phyloP scores from a whole-genome alignment of 2,329 filamentous ascomycete species.

The Stemphylium lycopersici region DNA sequence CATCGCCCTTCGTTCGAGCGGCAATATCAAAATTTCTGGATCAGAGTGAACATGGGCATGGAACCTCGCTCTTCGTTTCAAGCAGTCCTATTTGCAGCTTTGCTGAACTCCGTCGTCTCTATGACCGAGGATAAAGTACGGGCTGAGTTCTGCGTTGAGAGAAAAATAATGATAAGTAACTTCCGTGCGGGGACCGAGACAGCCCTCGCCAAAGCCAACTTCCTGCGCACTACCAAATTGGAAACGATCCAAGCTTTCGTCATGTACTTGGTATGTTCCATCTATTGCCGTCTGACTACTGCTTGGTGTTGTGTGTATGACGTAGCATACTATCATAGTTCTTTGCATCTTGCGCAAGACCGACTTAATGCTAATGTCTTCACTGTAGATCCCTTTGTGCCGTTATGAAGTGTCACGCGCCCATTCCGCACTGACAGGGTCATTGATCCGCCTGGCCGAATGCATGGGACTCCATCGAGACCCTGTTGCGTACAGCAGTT shows the following conservation, averaged over 20 bases:
- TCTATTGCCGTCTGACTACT: neutral
- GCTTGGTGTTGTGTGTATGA: neutral
- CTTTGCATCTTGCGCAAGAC: neutral
- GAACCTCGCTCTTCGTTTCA: constrained; percentile 70
- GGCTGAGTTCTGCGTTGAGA: constrained; percentile 62
- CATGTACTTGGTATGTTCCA: constrained; percentile 71
- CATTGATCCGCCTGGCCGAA: constrained; percentile 75
- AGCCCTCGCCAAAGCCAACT: constrained; percentile 71
- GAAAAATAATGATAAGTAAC: constrained; percentile 64
- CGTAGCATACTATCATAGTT: too few species aligned
- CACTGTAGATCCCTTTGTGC: constrained; percentile 69
- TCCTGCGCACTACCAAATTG: constrained; percentile 72
- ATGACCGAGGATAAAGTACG: constrained; percentile 62
- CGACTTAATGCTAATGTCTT: constrained; percentile 1
- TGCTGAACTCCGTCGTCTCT: constrained; percentile 73
- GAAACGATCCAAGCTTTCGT: constrained; percentile 78
- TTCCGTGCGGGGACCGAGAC: constrained; percentile 65
- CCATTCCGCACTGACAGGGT: constrained; percentile 74
- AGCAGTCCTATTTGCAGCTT: constrained; percentile 70
- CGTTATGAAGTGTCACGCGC: constrained; percentile 73
- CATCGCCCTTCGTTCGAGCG: constrained; percentile 71
- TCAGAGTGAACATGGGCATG: constrained; percentile 61
- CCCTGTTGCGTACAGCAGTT: constrained; percentile 68
- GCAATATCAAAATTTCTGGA: constrained; percentile 71
- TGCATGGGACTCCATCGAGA: constrained; percentile 80